Evolutionary conservation across 108 stramenopile genomes (phyloP).

Genomic region (Conticribra weissflogii): DNA sequence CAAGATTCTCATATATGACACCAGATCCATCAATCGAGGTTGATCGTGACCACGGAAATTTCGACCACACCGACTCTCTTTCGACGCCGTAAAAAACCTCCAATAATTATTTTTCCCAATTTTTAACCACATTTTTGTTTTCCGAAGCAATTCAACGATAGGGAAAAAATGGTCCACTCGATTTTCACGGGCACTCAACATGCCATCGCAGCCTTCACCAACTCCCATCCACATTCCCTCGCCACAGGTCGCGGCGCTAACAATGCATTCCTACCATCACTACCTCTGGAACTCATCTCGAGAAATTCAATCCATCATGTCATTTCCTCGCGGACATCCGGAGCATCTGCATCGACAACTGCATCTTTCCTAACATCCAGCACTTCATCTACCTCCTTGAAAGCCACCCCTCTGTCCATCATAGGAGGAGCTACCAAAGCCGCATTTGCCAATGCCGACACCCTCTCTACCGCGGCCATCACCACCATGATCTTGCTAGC

Average conservation of each 20-base stretch:
- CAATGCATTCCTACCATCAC: neutral
- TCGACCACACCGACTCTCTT: no score
- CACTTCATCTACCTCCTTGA: neutral
- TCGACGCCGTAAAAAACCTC: no score
- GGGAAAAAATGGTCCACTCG: neutral
- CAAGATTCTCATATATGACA: no score
- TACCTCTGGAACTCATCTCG: neutral
- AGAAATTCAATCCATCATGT: neutral
- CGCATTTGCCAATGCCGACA: constrained; percentile 26
- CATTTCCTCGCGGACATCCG: neutral
- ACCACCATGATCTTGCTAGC: constrained; percentile 73
- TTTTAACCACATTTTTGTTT: no score
- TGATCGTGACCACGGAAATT: no score
- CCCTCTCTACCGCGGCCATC: constrained; percentile 54
- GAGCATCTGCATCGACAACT: no score
- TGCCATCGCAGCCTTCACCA: neutral
- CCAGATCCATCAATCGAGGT: no score
- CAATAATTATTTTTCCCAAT: no score
- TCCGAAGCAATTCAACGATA: no score
- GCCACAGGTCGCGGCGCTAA: neutral
- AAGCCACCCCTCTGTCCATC: constrained; percentile 12
- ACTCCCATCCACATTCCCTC: neutral
- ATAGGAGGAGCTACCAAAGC: constrained; percentile 38
- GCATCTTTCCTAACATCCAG: no score
- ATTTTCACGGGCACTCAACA: neutral